A percentile compares a stretch with the other conserved stretches of the same genome.
Conservation (phyloP, 345 rosid genomes). For the Brassica incana region DNA sequence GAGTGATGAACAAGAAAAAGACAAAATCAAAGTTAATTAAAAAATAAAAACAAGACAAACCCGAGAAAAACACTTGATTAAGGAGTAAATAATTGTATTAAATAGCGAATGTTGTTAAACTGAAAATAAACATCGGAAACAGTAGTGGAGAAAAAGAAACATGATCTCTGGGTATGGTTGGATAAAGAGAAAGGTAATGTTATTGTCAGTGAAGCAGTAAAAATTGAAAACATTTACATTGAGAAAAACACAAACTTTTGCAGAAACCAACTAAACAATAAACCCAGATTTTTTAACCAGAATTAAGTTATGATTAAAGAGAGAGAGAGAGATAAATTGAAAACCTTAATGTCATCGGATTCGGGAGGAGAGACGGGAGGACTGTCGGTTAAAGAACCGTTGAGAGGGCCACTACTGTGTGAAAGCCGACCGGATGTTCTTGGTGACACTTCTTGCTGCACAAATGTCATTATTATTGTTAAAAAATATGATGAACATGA, state of each 20-base stretch:
- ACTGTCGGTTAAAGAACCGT: conserved; percentile 84
- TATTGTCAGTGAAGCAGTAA: conserved; percentile 37
- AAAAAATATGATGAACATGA: conserved; percentile 10
- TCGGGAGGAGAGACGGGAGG: conserved; percentile 70
- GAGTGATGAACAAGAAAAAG: conserved; percentile 39
- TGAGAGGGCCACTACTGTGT: conserved; percentile 88
- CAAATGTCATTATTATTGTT: neutral
- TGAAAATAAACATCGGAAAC: conserved; percentile 27
- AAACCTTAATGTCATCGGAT: conserved; percentile 80
- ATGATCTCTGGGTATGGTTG: conserved; percentile 40
- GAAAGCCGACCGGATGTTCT: conserved; percentile 91
- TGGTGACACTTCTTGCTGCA: conserved; percentile 91
- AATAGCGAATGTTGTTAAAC: neutral
- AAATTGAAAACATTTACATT: conserved; percentile 11
- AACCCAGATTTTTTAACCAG: neutral
- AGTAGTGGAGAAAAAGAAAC: conserved; percentile 8
- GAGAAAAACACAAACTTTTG: conserved; percentile 4
- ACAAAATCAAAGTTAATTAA: conserved; percentile 36
- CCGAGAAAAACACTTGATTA: neutral
- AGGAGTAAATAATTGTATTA: neutral
- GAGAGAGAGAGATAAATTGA: neutral
- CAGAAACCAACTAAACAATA: neutral
- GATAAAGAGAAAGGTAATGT: conserved; percentile 53
- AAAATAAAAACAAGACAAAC: neutral
- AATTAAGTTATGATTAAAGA: neutral